Conservation (phyloP, 2,329 filamentous ascomycete genomes). For the Cladosporium sp. region DNA sequence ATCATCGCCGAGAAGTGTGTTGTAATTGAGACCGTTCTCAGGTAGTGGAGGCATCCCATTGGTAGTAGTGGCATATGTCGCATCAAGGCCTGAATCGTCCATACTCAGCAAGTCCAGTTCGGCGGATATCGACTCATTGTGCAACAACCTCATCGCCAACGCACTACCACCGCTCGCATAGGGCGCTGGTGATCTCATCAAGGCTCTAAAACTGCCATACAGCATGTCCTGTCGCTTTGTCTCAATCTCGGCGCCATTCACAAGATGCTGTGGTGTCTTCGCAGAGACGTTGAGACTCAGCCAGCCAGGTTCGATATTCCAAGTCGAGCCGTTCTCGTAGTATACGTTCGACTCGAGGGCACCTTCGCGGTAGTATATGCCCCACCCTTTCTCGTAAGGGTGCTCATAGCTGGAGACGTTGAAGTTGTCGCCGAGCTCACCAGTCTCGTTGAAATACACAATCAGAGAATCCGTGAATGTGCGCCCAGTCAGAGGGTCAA, state of each 20-base stretch:
- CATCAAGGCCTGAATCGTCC: slow-evolving; percentile 31
- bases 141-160: slow-evolving; percentile 43
- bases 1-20: slow-evolving; percentile 31
- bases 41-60: slow-evolving; percentile 36
- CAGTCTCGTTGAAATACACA: slow-evolving; percentile 49
- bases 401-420: slow-evolving; percentile 38
- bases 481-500: slow-evolving; percentile 34
- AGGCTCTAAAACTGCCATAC: slow-evolving; percentile 43
- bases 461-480: slow-evolving; percentile 46
- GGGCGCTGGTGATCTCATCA: slow-evolving; percentile 37
- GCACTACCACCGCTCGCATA: slow-evolving; percentile 36
- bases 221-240: slow-evolving; percentile 44
- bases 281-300: slow-evolving; percentile 35
- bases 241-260: slow-evolving; percentile 40
- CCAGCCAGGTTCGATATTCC: slow-evolving; percentile 20
- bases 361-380: slow-evolving; percentile 40
- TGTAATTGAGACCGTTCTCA: slow-evolving; percentile 39
- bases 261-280: slow-evolving; percentile 33
- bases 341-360: slow-evolving; percentile 38
- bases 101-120: slow-evolving; percentile 45
- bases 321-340: slow-evolving; percentile 28
- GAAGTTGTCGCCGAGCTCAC: slow-evolving; percentile 32
- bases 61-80: slow-evolving; percentile 38
- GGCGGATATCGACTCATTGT: slow-evolving; percentile 41
- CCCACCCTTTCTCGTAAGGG: slow-evolving; percentile 45